These are phyloP conservation scores for Stemphylium vesicarium DNA, from an alignment of 2,329 filamentous ascomycete species.

Conservation along the genomic window DNA sequence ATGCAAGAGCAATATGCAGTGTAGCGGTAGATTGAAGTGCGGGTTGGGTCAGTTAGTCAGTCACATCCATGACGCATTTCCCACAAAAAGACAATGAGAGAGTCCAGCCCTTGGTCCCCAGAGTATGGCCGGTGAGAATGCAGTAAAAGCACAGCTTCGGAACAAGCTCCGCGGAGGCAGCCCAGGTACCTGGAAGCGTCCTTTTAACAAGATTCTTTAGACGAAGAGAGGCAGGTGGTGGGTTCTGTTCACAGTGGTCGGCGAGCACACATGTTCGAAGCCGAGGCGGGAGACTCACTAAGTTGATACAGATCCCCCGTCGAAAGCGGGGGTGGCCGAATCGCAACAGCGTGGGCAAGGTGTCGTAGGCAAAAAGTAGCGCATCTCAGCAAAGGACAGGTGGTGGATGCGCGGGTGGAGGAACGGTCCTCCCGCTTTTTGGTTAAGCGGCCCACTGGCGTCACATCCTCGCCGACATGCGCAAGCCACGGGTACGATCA, in stretches of 20 bases:
- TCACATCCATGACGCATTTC: background rate
- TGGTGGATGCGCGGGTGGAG: slow-evolving; percentile 5
- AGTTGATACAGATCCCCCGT: background rate
- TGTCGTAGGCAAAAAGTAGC: background rate
- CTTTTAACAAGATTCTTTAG: too few relatives aligned
- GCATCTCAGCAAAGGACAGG: background rate
- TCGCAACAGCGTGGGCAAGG: background rate
- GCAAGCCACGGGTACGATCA: slow-evolving; percentile 7
- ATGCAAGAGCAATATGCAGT: background rate
- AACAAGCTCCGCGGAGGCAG: too few relatives aligned
- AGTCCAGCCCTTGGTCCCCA: background rate
- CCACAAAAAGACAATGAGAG: background rate
- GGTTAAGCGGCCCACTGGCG: slow-evolving; percentile 3
- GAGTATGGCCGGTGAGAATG: too few relatives aligned
- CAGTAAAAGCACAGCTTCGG: background rate
- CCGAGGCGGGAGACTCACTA: background rate
- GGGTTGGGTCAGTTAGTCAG: background rate
- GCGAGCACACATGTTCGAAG: background rate
- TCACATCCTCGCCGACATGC: slow-evolving; percentile 5
- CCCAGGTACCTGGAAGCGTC: too few relatives aligned
- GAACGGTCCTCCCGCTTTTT: slow-evolving; percentile 12
- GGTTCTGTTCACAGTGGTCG: background rate
- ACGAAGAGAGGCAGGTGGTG: too few relatives aligned
- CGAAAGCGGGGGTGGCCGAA: slow-evolving; percentile 1
- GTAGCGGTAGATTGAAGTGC: background rate